Evolutionary conservation across 306 rosid species (phyloP).

Genomic region (Quercus rubra): DNA sequence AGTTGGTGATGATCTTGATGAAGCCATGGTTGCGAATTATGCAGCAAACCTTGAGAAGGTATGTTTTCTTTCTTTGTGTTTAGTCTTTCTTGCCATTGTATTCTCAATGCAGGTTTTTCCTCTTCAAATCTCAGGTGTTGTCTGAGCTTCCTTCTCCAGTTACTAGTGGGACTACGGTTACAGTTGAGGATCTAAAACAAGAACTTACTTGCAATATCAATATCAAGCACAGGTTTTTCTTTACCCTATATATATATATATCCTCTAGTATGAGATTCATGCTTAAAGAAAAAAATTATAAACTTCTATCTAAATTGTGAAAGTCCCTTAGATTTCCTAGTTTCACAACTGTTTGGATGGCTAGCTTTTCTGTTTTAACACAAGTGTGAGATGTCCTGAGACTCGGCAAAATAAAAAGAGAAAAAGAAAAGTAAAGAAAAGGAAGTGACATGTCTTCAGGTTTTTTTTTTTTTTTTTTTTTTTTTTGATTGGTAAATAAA

Average conservation of each 20-base stretch:
- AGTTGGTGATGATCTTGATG: slow-evolving; percentile 92
- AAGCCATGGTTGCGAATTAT: slow-evolving; percentile 66
- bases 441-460: no score
- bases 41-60: slow-evolving; percentile 93
- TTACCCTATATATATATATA: not conserved
- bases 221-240: slow-evolving; percentile 83
- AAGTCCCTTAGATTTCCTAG: not conserved
- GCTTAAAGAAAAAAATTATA: no score
- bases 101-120: slow-evolving; percentile 4
- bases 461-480: no score
- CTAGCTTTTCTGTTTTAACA: not conserved
- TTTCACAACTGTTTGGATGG: not conserved
- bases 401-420: no score
- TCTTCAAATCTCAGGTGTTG: slow-evolving; percentile 51
- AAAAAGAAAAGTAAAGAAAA: no score
- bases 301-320: not conserved
- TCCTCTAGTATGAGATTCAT: not conserved
- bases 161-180: slow-evolving; percentile 69
- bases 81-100: slow-evolving; percentile 1
- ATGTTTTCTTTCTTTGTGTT: slow-evolving; percentile 10
- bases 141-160: slow-evolving; percentile 85
- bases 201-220: slow-evolving; percentile 80
- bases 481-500: no score
- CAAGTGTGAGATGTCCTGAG: no score
- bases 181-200: slow-evolving; percentile 84